phyloP scores from a whole-genome alignment of 2,329 filamentous ascomycete genomes.

The Claviceps paspali region DNA sequence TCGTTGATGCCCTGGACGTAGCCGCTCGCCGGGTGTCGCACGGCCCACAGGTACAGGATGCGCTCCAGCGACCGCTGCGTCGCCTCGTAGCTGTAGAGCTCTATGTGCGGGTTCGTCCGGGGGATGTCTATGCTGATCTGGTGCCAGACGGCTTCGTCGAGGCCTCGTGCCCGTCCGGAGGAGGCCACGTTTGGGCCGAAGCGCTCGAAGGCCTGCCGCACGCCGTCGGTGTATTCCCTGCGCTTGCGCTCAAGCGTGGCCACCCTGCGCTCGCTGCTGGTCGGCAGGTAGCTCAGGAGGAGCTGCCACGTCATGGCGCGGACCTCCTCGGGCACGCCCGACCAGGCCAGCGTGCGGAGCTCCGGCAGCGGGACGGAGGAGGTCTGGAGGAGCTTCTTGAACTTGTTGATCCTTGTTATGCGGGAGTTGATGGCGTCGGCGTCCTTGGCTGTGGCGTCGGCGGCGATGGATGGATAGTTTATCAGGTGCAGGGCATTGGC shows the following conservation, averaged over 20 bases:
- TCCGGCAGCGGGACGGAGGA: slow-evolving; percentile 79
- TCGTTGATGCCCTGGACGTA: slow-evolving; percentile 99
- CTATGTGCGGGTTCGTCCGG: slow-evolving; percentile 87
- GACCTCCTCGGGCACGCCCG: slow-evolving; percentile 84
- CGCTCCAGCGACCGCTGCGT: slow-evolving; percentile 88
- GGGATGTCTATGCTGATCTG: slow-evolving; percentile 98
- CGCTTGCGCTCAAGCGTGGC: slow-evolving; percentile 84
- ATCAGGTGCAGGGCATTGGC: slow-evolving; percentile 93
- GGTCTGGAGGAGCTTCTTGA: slow-evolving; percentile 87
- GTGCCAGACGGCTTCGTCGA: slow-evolving; percentile 98
- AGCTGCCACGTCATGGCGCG: slow-evolving; percentile 99
- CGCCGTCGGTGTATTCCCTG: slow-evolving; percentile 91
- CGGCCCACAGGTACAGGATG: slow-evolving; percentile 95
- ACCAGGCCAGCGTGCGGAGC: slow-evolving; percentile 78
- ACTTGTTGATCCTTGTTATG: slow-evolving; percentile 93
- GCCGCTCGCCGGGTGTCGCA: slow-evolving; percentile 88
- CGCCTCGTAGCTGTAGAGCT: slow-evolving; percentile 88
- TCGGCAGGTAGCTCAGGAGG: slow-evolving; percentile 84
- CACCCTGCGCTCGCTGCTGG: slow-evolving; percentile 87
- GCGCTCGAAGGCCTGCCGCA: slow-evolving; percentile 55
- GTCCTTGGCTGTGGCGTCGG: slow-evolving; percentile 66
- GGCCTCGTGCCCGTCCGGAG: slow-evolving; percentile 40
- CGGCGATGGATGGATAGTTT: slow-evolving; percentile 61
- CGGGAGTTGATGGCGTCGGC: slow-evolving; percentile 72
- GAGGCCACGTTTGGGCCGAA: slow-evolving; percentile 32